These are phyloP conservation scores for Phylloporus arenicola DNA, from an alignment of 768 basidiomycete genomes.

Conservation along the genomic window DNA sequence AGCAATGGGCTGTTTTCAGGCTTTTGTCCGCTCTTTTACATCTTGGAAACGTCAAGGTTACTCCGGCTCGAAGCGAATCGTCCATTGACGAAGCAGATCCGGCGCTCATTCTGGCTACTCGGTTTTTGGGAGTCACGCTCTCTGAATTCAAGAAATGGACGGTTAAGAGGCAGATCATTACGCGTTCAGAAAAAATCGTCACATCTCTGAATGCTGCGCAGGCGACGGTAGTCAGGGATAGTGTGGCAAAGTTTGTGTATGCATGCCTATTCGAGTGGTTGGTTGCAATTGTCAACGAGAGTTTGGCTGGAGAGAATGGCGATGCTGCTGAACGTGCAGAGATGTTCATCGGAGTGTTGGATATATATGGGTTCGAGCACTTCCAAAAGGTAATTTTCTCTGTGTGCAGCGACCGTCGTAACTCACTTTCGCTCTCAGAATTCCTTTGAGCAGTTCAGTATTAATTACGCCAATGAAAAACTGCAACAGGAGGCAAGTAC, in stretches of 20 bases:
- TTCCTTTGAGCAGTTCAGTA: constrained; percentile 97
- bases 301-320: constrained; percentile 90
- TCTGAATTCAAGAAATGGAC: constrained; percentile 99
- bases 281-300: constrained; percentile 95
- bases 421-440: constrained; percentile 43
- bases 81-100: constrained; percentile 79
- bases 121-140: constrained; percentile 84
- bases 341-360: constrained; percentile 98
- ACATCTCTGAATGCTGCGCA: constrained; percentile 80
- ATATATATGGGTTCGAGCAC: constrained; percentile 97
- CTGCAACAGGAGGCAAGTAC: constrained; percentile 85
- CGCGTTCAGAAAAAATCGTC: constrained; percentile 93
- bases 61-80: constrained; percentile 74
- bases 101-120: constrained; percentile 73
- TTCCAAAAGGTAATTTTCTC: constrained; percentile 75
- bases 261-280: constrained; percentile 99
- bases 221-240: constrained; percentile 91
- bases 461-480: constrained; percentile 99
- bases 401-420: background rate
- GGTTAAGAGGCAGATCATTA: constrained; percentile 93
- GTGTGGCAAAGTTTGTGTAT: constrained; percentile 97
- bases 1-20: constrained; percentile 97
- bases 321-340: constrained; percentile 86
- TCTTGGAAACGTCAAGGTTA: constrained; percentile 95
- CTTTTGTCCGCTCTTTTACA: constrained; percentile 90